Evolutionary conservation across 345 rosid genomes (phyloP), one percentile per base, ranked within the genome.

Genomic region (Eucalyptus marginata): DNA sequence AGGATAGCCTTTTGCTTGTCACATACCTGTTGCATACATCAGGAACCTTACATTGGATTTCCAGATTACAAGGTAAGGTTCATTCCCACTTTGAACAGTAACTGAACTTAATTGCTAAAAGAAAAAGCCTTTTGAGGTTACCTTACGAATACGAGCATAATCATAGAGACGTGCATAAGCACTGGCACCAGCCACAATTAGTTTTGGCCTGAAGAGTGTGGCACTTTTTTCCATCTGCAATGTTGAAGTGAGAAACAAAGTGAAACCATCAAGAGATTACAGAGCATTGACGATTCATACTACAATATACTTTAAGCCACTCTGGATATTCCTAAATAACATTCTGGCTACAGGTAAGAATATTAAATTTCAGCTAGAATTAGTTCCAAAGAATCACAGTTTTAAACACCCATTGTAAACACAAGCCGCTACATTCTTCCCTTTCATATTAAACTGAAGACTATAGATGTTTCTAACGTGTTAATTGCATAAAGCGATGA

Each of bases 111-210:
- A 20, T 64, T 68, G 85, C 86, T 64, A 66, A 79, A 52, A 68
- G 66, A 68, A 17, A 68, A 40, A 7, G 7, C 27, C 27, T 76
- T 71, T 5, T 40, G 84, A 76, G 84, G 24, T 86, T 92, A 98
- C 99, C 98, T 97, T 95, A 81, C 99, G 96, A 91, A 98, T 95
- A 25, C 96, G 97, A 79, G 93, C 98, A 91, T 98, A 98, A 87
- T 97, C 99, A 91, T 97, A 97, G 54, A 98, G 94, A 40, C 99
- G 93, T 86, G 99, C 96, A 92, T 98, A 98, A 88, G 99, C 99
- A 92, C 98, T 97, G 62, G 99, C 99, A 90, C 99, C 99, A 87
- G 99, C 99, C 90, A 98, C 97, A 89, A 98, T 98, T 88, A 98
- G 89, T 90, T 97, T 98, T 25, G 99, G 99, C 94, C 99, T 94